A percentile compares a stretch with the other conserved stretches of the same genome.
Conservation (phyloP, 768 basidiomycete species). For the Arthromyces matolae region DNA sequence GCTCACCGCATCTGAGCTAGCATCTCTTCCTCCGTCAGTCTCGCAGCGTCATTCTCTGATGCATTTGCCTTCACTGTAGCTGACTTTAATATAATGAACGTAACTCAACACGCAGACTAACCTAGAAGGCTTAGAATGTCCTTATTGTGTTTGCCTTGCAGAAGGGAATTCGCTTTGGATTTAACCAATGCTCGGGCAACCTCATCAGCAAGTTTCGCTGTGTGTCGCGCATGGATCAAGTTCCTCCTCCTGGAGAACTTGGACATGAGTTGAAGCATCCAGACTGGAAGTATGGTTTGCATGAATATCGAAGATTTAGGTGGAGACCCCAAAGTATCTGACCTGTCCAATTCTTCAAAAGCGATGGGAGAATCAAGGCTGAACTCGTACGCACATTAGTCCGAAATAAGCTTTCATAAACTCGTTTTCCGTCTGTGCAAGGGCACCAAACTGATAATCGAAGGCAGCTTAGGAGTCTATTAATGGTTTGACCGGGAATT, state of each 20-base stretch:
- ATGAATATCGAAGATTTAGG: conserved; percentile 44
- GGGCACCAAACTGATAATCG: conserved; percentile 54
- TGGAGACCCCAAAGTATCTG: conserved; percentile 46
- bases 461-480: conserved; percentile 36
- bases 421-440: conserved; percentile 46
- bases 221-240: conserved; percentile 44
- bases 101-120: conserved; percentile 20
- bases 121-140: conserved; percentile 59
- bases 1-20: conserved; percentile 34
- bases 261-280: conserved; percentile 43
- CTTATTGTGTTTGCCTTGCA: conserved; percentile 44
- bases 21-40: conserved; percentile 39
- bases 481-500: not conserved
- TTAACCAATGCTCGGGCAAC: conserved; percentile 46
- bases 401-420: conserved; percentile 54
- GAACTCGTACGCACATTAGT: conserved; percentile 34
- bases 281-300: conserved; percentile 46
- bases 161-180: conserved; percentile 44
- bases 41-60: conserved; percentile 31
- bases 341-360: conserved; percentile 27
- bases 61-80: conserved; percentile 46
- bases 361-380: not conserved
- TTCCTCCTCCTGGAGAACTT: conserved; percentile 40
- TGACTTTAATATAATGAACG: conserved; percentile 24
- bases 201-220: conserved; percentile 39